A percentile compares a stretch with the other conserved stretches of the same genome.
Evolutionary conservation across 176 grass and related monocot genomes (phyloP).

Genomic region (Guadua angustifolia): DNA sequence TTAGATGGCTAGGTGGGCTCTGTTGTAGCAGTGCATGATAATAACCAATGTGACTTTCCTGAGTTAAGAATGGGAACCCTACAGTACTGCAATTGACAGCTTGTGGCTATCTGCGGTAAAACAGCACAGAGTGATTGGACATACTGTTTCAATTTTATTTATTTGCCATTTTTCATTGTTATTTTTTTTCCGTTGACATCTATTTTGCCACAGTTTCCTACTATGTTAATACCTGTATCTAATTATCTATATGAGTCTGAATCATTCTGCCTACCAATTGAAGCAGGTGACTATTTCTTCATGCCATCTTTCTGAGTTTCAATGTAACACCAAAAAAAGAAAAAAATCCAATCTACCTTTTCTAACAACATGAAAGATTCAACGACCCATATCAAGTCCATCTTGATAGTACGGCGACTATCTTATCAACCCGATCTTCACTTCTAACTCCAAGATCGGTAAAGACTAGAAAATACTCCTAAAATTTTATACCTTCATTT

Average conservation of each 20-base stretch:
- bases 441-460: too few species aligned
- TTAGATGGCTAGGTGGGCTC: background rate
- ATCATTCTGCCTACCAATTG: conserved; percentile 20
- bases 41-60: conserved; percentile 8
- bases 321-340: background rate
- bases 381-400: too few species aligned
- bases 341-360: background rate
- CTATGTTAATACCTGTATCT: conserved; percentile 10
- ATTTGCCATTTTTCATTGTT: background rate
- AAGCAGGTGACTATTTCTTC: conserved; percentile 12
- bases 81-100: background rate
- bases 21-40: conserved; percentile 7
- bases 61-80: background rate
- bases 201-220: background rate
- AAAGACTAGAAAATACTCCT: too few species aligned
- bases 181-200: background rate
- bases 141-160: background rate
- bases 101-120: conserved; percentile 20
- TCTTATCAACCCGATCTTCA: too few species aligned
- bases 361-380: too few species aligned
- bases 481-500: too few species aligned
- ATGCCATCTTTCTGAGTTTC: conserved; percentile 16
- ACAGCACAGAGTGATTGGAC: background rate
- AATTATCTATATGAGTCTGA: background rate
- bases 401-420: too few species aligned